Evolutionary conservation across 2,329 filamentous ascomycete species (phyloP), one percentile per base, ranked within the genome.

Genomic region (Colletotrichum tropicicola): DNA sequence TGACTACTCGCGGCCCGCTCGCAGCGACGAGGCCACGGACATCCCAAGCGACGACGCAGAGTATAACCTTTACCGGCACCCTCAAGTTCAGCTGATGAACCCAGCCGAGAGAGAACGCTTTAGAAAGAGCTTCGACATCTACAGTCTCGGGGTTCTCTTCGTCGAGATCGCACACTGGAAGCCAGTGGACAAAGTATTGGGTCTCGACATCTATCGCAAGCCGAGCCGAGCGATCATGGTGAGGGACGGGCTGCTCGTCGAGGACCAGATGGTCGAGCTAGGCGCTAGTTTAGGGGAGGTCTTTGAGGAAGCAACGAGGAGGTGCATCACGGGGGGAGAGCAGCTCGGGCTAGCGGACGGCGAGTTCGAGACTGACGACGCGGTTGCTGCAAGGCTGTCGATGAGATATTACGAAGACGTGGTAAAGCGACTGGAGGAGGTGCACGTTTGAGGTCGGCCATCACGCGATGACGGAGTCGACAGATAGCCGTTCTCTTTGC

Each of bases 81-180:
- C 83, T 0, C 67, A 68, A 7, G 74, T 79, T 2, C 81, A 83
- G 65, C 72, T 77, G 9, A 75, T 74, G 41, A 74, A 73, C 0
- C 74, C 76, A 4, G 59, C 69, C 15, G 63, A 74, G 23, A 71
- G 77, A 12, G 71, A 75, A 35, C 71, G 77, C 1, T 86, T 79
- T 60, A 80, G 79, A 67, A 86, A 86, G 68, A 79, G 77, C 32
- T 84, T 82, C 65, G 85, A 87, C 59, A 75, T 87, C 12, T 87
- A 87, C 70, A 79, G 79, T 19, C 75, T 87, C 0, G 85, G 85
- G 3, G 74, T 87, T 7, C 76, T 87, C 4, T 71, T 87, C 5
- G 74, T 86, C 3, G 85, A 88, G 70, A 78, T 87, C 5, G 84
- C 83, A n/a, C 80, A 83, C 65, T 87, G 85, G 84, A 72, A 74